Base-by-base conservation (phyloP, 306 rosid genomes). In the Nissolia schottii region DNA sequence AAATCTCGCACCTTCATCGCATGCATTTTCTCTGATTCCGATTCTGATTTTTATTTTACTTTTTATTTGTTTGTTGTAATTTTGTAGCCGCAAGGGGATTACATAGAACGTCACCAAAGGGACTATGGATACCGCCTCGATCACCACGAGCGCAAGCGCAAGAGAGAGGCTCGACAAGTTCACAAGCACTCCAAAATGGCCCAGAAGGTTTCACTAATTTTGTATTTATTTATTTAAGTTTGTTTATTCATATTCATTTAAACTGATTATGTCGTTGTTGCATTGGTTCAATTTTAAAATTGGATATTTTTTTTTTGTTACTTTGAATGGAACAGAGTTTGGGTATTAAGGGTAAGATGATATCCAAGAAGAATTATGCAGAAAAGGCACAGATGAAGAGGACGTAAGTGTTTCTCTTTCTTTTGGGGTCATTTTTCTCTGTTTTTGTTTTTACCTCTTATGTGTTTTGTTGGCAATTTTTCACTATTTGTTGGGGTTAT, bases 31-130 rank as follows among this genome's bases (percentile, higher is more conserved):
- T 15, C 22, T 13, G 10, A 15, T 15, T 40, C 41, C n/a, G n/a
- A n/a, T 23, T 15, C 55, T 73, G 50, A n/a, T 40, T 43, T 14
- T 13, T 7, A 2, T 71, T 78, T 23, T 40, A 3, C 10, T 27
- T 41, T 37, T 25, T 53, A 18, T 19, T 54, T 51, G 22, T 37
- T 28, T 49, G 64, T 23, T 19, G 1, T 35, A 2, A 0, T 10
- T 55, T 53, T 62, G 22, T 50, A 94, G 99, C 99, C 99, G 50
- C 99, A 94, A 88, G 97, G 97, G 67, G 99, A 94, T 84, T 89
- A 94, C 82, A 91, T 94, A 25, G 99, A 94, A 6, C 96, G 91
- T 70, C 95, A 86, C 77, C 71, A 88, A 86, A 91, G 87, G 81
- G 87, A 96, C 29, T 51, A 89, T 94, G 99, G 99, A 53, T 82